Percentiles rank a stretch among this genome's conserved stretches.
Evolutionary conservation across 495 filamentous ascomycete species (phyloP).

Genomic region (Chaetomium fimeti): DNA sequence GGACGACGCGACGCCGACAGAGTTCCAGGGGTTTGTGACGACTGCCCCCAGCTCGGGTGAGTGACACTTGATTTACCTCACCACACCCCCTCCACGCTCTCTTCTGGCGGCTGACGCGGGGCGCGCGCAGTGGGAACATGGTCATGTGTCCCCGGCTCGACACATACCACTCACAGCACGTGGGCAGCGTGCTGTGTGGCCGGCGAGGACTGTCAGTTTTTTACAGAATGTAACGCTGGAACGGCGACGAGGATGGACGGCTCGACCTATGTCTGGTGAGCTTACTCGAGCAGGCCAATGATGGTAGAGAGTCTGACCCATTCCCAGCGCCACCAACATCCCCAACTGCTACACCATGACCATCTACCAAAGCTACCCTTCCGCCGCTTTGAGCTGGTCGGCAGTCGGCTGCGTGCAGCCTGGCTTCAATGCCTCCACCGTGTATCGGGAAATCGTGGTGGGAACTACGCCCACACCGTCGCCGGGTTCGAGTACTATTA

Average conservation of each 20-base stretch:
- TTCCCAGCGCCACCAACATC: background rate
- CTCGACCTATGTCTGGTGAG: background rate
- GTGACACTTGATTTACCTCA: background rate
- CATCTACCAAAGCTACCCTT: constrained; percentile 3
- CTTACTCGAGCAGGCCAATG: background rate
- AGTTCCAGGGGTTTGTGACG: background rate
- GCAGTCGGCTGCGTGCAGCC: background rate
- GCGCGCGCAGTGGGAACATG: background rate
- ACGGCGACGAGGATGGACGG: constrained; percentile 3
- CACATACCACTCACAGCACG: background rate
- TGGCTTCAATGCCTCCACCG: background rate
- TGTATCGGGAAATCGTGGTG: constrained; percentile 3
- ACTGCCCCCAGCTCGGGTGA: background rate
- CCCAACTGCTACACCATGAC: constrained; percentile 3
- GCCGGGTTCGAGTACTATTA: background rate
- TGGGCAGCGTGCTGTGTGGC: constrained; percentile 1
- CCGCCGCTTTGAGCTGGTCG: background rate
- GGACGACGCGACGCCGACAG: background rate
- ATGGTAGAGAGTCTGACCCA: background rate
- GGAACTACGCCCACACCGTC: background rate
- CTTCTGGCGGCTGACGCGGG: background rate
- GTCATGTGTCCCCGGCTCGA: constrained; percentile 1
- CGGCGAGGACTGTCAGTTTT: background rate
- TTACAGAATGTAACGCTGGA: background rate
- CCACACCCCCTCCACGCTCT: background rate